Evolutionary conservation across 768 basidiomycete genomes (phyloP).

Genomic region (Fistulinella prunicolor): DNA sequence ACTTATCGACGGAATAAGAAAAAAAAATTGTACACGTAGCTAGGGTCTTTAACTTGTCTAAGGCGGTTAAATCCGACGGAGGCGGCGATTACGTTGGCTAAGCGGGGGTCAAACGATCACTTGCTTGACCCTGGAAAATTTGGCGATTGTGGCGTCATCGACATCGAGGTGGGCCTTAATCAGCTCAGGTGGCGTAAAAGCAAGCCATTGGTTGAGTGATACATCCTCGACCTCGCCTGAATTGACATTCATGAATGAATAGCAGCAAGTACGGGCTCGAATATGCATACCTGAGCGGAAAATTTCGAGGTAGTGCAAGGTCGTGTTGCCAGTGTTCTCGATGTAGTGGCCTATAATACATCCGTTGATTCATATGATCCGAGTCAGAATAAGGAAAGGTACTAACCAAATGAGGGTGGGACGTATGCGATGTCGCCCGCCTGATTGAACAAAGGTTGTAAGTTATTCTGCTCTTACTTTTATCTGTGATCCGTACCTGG

Average conservation of each 20-base stretch:
- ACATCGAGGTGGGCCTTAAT: conserved; percentile 62
- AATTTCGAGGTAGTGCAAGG: conserved; percentile 60
- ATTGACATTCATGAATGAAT: not conserved
- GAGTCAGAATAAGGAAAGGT: not conserved
- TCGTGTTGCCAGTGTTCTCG: conserved; percentile 61
- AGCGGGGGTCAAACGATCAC: conserved; percentile 39
- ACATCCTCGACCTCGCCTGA: conserved; percentile 53
- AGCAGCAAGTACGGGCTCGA: no score
- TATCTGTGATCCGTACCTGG: conserved; percentile 27
- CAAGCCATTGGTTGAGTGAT: conserved; percentile 60
- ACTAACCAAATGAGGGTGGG: conserved; percentile 24
- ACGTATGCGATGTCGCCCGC: conserved; percentile 28
- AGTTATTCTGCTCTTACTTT: not conserved
- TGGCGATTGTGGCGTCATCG: conserved; percentile 47
- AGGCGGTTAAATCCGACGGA: not conserved
- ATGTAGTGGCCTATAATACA: conserved; percentile 56
- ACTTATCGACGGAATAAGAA: not conserved
- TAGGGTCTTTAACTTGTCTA: conserved; percentile 3
- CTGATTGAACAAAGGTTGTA: conserved; percentile 20
- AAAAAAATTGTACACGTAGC: conserved; percentile 14
- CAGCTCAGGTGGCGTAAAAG: conserved; percentile 53
- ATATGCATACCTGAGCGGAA: conserved; percentile 46
- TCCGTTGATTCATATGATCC: not conserved
- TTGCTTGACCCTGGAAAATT: conserved; percentile 51
- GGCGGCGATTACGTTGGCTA: not conserved